Percentiles rank a stretch among this genome's conserved stretches.
phyloP scores from a whole-genome alignment of 768 basidiomycete genomes.

The Vishniacozyma victoriae region DNA sequence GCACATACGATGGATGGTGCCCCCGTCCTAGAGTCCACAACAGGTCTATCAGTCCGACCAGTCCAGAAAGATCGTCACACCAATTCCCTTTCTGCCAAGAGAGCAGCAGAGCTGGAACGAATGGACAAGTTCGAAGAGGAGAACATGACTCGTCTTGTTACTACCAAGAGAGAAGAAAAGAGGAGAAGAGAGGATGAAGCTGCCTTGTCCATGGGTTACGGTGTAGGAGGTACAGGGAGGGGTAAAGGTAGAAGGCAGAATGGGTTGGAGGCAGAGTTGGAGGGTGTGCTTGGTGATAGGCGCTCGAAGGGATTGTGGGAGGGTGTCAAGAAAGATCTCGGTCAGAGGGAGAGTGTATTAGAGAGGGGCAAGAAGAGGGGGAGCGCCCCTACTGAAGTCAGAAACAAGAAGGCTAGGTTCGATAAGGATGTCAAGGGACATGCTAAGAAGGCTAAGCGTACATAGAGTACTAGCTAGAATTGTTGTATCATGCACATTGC shows the following conservation, averaged over 20 bases:
- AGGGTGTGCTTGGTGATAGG: conserved; percentile 45
- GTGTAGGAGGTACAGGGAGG: conserved; percentile 36
- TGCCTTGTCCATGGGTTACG: conserved; percentile 70
- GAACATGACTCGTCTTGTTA: conserved; percentile 81
- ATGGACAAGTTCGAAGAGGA: conserved; percentile 89
- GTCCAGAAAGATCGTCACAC: conserved; percentile 27
- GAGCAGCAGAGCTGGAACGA: conserved; percentile 70
- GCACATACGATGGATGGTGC: conserved; percentile 40
- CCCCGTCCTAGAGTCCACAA: conserved; percentile 46
- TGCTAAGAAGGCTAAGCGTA: too few relatives aligned
- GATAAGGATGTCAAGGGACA: conserved; percentile 24
- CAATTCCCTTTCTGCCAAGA: conserved; percentile 55
- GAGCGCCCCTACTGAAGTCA: conserved; percentile 4
- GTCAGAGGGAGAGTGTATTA: conserved; percentile 10
- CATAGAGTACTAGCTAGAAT: too few relatives aligned
- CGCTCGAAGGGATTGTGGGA: conserved; percentile 43
- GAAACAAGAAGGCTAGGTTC: conserved; percentile 32
- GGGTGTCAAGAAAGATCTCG: conserved; percentile 28
- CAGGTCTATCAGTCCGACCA: conserved; percentile 46
- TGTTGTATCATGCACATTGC: too few relatives aligned
- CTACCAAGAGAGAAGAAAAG: conserved; percentile 79
- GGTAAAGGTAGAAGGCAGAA: conserved; percentile 38
- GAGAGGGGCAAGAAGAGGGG: conserved; percentile 19
- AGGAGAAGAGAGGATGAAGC: conserved; percentile 73
- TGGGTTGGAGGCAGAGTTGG: conserved; percentile 45